Evolutionary conservation across 202 grass and related monocot genomes (phyloP), one percentile per base, ranked within the genome.

Genomic region (Eragrostis tef): DNA sequence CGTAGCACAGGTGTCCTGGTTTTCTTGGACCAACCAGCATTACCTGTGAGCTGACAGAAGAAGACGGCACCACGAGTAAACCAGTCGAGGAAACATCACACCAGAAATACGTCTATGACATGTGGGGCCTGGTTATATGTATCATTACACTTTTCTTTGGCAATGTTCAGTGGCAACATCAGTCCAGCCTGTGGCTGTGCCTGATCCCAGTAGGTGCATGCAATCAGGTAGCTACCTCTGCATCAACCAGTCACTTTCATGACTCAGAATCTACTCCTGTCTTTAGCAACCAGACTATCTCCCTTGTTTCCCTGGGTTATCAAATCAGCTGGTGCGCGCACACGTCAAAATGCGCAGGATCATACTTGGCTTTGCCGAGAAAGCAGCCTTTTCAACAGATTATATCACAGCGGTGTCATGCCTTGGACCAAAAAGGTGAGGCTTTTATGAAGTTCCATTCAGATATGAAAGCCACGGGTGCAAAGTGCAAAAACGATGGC

Each of bases 181-280:
- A 59, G 25, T 14, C 39, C 66, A 81, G 71, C 41, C 29, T 27
- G 47, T 69, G 70, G 11, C 24, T 74, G n/a, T 69, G 70, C 15
- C 24, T 74, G n/a, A 27, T 39, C 56, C 68, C 8, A 63, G 20
- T 5, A 59, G 24, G 42, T 6, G 49, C 3, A 63, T n/a, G 68
- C 77, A 81, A 78, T 34, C 78, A 77, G 73, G 29, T 67, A 17
- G 5, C 64, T 34, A 8, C 54, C 62, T 79, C 44, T 27, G 74
- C 88, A 83, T 78, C 62, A 79, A 4, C 26, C n/a, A 1, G 70
- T 51, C 79, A 10, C 29, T 31, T 51, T 75, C 68, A 34, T 80
- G 64, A 75, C 74, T 79, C 62, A 2, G 83, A 60, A 15, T 62
- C 45, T 34, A 90, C 83, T 83, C 68, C 79, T 14, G 88, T 74